These are phyloP conservation scores for Avena insularis DNA, from an alignment of 176 grass and related monocot species.

Conservation along the genomic window DNA sequence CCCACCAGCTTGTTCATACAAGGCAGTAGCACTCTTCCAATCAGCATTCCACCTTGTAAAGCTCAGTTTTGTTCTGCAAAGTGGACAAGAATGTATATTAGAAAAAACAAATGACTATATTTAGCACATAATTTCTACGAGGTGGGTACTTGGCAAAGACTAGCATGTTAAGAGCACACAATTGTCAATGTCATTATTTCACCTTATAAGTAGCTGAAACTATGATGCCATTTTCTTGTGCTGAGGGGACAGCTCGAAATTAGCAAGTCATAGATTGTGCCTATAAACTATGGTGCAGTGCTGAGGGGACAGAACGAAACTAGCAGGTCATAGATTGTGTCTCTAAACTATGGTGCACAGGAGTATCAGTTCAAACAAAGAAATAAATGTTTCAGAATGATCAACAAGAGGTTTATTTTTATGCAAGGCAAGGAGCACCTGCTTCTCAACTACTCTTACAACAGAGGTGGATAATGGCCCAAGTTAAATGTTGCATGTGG, in stretches of 20 bases:
- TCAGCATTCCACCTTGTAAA: constrained; percentile 98
- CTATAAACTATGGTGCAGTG: no score
- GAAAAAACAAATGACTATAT: neutral
- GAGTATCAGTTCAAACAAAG: no score
- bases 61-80: constrained; percentile 90
- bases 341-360: no score
- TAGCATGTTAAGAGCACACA: neutral
- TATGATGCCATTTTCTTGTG: neutral
- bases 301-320: no score
- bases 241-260: no score
- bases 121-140: neutral
- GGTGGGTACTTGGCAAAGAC: neutral
- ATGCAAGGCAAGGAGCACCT: constrained; percentile 19
- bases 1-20: constrained; percentile 96
- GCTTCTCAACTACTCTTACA: neutral
- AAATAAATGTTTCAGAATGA: neutral
- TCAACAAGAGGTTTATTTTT: neutral
- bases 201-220: neutral
- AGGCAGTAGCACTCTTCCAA: constrained; percentile 86
- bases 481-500: neutral
- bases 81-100: constrained; percentile 32
- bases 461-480: neutral
- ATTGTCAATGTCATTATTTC: neutral
- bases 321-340: no score
- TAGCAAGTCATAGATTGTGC: no score